Evolutionary conservation across 2,329 filamentous ascomycete species (phyloP).

Genomic region (Colletotrichum spaethianum): DNA sequence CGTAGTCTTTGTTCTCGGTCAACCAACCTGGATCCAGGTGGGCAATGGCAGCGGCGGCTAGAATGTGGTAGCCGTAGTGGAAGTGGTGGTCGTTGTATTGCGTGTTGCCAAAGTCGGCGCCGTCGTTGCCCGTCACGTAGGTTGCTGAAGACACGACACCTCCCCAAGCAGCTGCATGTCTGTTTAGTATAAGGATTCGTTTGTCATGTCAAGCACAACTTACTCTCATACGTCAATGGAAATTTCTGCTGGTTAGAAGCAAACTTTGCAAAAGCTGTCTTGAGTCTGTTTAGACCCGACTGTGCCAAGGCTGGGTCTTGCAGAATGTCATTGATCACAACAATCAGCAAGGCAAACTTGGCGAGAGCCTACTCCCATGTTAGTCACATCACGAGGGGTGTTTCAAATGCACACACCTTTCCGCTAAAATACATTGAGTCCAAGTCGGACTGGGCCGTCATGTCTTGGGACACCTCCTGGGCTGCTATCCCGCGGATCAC

Average conservation of each 20-base stretch:
- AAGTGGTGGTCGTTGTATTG: slow-evolving; percentile 85
- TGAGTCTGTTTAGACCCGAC: slow-evolving; percentile 72
- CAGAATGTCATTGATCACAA: slow-evolving; percentile 75
- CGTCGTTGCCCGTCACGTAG: slow-evolving; percentile 77
- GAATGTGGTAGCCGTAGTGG: slow-evolving; percentile 91
- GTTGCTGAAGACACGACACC: slow-evolving; percentile 84
- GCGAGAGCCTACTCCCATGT: slow-evolving; percentile 69
- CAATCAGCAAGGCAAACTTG: slow-evolving; percentile 81
- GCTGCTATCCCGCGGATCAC: slow-evolving; percentile 74
- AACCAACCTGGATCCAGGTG: slow-evolving; percentile 85
- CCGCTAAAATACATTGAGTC: slow-evolving; percentile 96
- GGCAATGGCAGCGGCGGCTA: slow-evolving; percentile 86
- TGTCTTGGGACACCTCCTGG: slow-evolving; percentile 83
- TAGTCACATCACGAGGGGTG: background rate
- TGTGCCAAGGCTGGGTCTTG: slow-evolving; percentile 70
- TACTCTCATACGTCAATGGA: slow-evolving; percentile 75
- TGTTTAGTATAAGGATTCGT: background rate
- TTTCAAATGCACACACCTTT: slow-evolving; percentile 67
- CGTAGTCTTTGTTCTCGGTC: slow-evolving; percentile 79
- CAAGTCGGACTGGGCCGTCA: slow-evolving; percentile 79
- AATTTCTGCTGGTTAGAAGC: slow-evolving; percentile 77
- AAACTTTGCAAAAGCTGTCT: slow-evolving; percentile 77
- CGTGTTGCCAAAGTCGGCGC: slow-evolving; percentile 90
- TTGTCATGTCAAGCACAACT: slow-evolving; percentile 45
- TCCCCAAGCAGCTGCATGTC: slow-evolving; percentile 75